Evolutionary conservation across 2,329 filamentous ascomycete genomes (phyloP), one percentile per base, ranked within the genome.

Genomic region (Beauveria sp.): DNA sequence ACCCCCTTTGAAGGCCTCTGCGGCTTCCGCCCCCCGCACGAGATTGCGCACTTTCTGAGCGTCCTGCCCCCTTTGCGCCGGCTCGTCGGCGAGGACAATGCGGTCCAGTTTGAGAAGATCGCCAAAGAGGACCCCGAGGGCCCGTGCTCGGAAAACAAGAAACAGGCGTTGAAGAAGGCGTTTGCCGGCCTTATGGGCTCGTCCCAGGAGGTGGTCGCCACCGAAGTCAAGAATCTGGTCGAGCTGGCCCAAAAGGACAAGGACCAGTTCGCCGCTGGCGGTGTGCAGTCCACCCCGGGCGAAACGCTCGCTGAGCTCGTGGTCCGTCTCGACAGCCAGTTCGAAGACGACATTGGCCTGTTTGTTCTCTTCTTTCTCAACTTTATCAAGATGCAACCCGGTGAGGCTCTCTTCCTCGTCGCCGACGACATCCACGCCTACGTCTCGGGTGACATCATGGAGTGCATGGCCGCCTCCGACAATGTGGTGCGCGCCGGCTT

Each of bases 401-500:
- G 95, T 58, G 93, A 99, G 77, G 95, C 93, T 9, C 89, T 99
- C 80, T 99, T 98, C 77, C 82, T 99, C 42, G 91, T 91, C 69
- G 95, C 95, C 7, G 93, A 99, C 71, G 95, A 98, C 71, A 98
- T 98, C 69, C 95, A 99, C 74, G 95, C 95, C 54, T 99, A 99
- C 75, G 77, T 96, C 49, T 91, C 88, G 3, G 91, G 91, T 63
- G 93, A 99, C 71, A 96, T 99, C 68, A 92, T 99, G 73, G 95
- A 99, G 77, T 99, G 95, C 80, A 99, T 99, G 95, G 95, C 95
- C 0, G 89, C 91, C 9, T 96, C 91, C n/a, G 95, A 99, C 82
- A 99, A 99, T 67, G 95, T 99, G 42, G 93, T 99, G 57, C 91
- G 95, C 61, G 95, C 95, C 0, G 95, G 95, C 49, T 95, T 99